Evolutionary conservation across 495 filamentous ascomycete species (phyloP), one percentile per base, ranked within the genome.

Genomic region (Choiromyces venosus): DNA sequence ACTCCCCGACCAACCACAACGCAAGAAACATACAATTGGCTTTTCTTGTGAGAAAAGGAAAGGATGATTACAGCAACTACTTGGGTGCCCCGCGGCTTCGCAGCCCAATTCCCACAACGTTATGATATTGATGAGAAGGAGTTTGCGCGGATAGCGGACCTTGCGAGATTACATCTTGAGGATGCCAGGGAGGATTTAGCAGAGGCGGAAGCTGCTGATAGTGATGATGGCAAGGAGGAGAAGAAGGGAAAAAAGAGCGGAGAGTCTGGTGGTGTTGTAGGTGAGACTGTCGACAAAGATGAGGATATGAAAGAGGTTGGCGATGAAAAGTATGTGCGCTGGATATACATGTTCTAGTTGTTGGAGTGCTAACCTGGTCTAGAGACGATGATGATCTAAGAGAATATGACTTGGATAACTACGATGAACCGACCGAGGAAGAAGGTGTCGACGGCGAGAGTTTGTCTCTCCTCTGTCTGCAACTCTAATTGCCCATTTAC

Each of bases 321-420:
- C 42, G 40, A 79, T 74, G 73, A 74, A 75, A 25, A 73, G 75
- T 71, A 40, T 40, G 9, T 9, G 37, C n/a, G 12, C 18, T 12
- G 64, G n/a, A 16, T 38, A n/a, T 67, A n/a, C 18, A 25, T 16
- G 66, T 36, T 40, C 12, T 38, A 37, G 36, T 39, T 29, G 1
- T 19, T 33, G 44, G 66, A 35, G 56, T 77, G 14, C 72, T 39
- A 42, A 61, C 14, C 21, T 18, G n/a, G 35, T 18, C 29, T 39
- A 77, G 75, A 46, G 87, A 92, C 69, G 93, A 96, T 76, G 92
- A 94, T 77, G 93, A 96, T 81, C 86, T 99, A 14, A 94, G 92
- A 82, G 93, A 98, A 82, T 98, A 97, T 82, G 89, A 99, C 80
- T 85, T 99, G 65, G 96, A 98, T 72, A 90, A 97, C 82, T 99